Conservation (phyloP, 2,329 filamentous ascomycete genomes). For the Venturia aucupariae region DNA sequence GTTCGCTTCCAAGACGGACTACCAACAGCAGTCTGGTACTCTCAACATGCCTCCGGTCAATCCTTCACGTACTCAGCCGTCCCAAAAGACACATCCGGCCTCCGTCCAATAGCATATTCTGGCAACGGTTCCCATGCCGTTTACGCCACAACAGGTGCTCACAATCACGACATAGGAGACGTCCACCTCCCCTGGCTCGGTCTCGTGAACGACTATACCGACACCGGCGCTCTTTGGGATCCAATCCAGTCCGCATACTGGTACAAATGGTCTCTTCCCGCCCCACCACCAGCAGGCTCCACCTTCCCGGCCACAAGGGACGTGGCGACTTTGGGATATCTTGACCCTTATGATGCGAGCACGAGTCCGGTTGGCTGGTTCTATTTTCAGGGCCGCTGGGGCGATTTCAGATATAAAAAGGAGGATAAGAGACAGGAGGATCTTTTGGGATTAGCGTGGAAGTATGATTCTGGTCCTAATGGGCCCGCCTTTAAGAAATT, state of each 20-base stretch:
- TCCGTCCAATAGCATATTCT: conserved; percentile 46
- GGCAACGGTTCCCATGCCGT: conserved; percentile 56
- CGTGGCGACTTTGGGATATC: conserved; percentile 24
- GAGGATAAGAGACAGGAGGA: conserved; percentile 41
- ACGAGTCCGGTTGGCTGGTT: conserved; percentile 45
- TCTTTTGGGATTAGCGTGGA: conserved; percentile 33
- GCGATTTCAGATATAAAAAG: conserved; percentile 49
- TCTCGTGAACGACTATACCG: conserved; percentile 43
- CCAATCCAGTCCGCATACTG: conserved; percentile 46
- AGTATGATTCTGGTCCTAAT: conserved; percentile 49
- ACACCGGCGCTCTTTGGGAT: conserved; percentile 51
- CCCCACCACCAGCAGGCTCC: neutral
- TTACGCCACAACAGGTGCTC: conserved; percentile 50
- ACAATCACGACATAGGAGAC: conserved; percentile 53
- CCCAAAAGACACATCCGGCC: conserved; percentile 43
- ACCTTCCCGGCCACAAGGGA: neutral
- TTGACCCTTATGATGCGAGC: conserved; percentile 38
- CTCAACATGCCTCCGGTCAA: conserved; percentile 53
- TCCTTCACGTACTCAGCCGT: conserved; percentile 51
- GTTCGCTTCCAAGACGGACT: conserved; percentile 50
- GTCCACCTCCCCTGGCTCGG: conserved; percentile 45
- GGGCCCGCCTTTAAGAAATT: conserved; percentile 48
- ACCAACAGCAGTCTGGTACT: conserved; percentile 52
- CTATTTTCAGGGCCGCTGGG: conserved; percentile 51
- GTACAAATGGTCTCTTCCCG: conserved; percentile 41